Evolutionary conservation across 2,329 filamentous ascomycete species (phyloP), one percentile per base, ranked within the genome.

Genomic region (Alternaria novae-zelandiae): DNA sequence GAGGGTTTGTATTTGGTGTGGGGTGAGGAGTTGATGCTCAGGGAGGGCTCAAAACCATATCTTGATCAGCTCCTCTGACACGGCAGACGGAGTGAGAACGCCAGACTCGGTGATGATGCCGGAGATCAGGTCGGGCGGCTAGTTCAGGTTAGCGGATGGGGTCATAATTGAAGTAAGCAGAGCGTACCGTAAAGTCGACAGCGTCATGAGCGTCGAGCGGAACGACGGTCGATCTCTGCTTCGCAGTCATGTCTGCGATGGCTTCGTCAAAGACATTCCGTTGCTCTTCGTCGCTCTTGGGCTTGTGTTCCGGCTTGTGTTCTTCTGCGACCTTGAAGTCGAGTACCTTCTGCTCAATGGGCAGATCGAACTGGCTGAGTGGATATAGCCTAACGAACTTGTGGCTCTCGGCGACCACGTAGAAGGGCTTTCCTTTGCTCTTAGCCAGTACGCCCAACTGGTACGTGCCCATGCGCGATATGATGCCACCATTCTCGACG

Each of bases 341-440:
- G 63, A 96, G 85, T 13, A 96, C 86, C 32, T 88, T 86, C 80
- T 97, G 93, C 75, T 91, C 87, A 69, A 97, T 89, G 0, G 92
- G 92, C 62, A 97, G 83, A 75, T 96, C 92, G 63, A 90, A 88
- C 80, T 97, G 93, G 66, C 90, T 89, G 21, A 96, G 83, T 1
- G 95, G 93, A 73, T 94, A 96, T 59, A 96, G 86, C 73, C 94
- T 87, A 49, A 96, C 93, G 77, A 99, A 97, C 82, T 99, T 99
- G 84, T 99, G 96, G 73, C 92, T 96, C 83, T 99, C 96, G 1
- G 91, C 91, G 6, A 96, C 94, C 17, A 97, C 94, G 75, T 96
- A 97, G 71, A 98, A 93, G 0, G 91, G 91, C 66, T 92, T 90
- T 43, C 90, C 88, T 65, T 87, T 86, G 13, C 87, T 87, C 73